Conservation (phyloP, 257 asterid species). For the Handroanthus guayacan region DNA sequence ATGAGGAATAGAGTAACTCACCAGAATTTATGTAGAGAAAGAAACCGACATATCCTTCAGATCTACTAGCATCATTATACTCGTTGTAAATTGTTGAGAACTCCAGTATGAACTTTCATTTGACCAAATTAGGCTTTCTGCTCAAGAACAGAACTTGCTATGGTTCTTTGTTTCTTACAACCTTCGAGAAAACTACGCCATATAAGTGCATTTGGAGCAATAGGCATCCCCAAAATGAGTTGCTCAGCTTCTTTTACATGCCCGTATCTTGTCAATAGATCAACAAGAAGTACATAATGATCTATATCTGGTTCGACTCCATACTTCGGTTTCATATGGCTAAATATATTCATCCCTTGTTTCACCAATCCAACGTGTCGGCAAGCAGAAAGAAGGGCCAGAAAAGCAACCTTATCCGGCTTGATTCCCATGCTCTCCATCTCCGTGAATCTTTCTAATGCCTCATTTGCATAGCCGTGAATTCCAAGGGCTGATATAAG, state of each 20-base stretch:
- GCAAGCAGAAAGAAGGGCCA: slow-evolving; percentile 81
- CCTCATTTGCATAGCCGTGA: slow-evolving; percentile 73
- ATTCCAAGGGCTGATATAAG: slow-evolving; percentile 70
- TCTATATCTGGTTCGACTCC: slow-evolving; percentile 77
- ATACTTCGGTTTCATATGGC: slow-evolving; percentile 57
- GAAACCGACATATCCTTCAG: no score
- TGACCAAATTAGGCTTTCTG: slow-evolving; percentile 10
- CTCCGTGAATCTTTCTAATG: slow-evolving; percentile 61
- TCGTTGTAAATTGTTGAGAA: no score
- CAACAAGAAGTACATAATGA: slow-evolving; percentile 72
- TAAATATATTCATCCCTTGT: slow-evolving; percentile 69
- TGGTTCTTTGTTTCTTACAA: slow-evolving; percentile 59
- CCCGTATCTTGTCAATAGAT: slow-evolving; percentile 74
- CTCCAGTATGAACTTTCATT: no score
- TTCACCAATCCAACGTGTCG: slow-evolving; percentile 80
- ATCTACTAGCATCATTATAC: no score
- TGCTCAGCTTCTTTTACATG: slow-evolving; percentile 73
- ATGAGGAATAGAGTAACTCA: no score
- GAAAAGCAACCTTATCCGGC: slow-evolving; percentile 75
- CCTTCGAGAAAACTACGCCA: slow-evolving; percentile 90
- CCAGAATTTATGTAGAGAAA: no score
- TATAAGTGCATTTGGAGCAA: slow-evolving; percentile 75
- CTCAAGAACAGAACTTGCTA: slow-evolving; percentile 30
- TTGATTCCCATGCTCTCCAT: slow-evolving; percentile 57
- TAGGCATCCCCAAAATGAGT: slow-evolving; percentile 73